Percentiles rank a stretch among this genome's conserved stretches.
These are phyloP conservation scores for Auricularia heimuer DNA, from an alignment of 768 basidiomycete species.

Conservation along the genomic window DNA sequence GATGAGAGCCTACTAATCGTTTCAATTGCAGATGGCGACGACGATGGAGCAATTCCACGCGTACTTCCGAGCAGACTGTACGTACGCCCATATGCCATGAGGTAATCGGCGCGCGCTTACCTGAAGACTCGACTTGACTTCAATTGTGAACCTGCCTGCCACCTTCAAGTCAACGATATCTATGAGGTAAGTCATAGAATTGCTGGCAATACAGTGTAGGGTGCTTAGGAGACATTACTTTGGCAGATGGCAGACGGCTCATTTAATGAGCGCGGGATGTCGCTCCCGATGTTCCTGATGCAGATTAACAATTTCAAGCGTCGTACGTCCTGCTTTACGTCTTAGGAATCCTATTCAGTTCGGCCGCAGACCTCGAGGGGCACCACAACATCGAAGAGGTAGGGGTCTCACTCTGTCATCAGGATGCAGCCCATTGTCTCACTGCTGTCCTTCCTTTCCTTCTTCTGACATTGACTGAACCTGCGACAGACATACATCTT, in stretches of 20 bases:
- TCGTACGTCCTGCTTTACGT: conserved; percentile 21
- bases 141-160: not conserved
- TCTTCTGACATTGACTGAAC: too few species aligned
- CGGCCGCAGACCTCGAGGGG: conserved; percentile 35
- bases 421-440: too few species aligned
- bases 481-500: conserved; percentile 30
- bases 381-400: conserved; percentile 49
- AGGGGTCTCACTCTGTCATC: not conserved
- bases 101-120: too few species aligned
- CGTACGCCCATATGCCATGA: not conserved
- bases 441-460: too few species aligned
- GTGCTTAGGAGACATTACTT: not conserved
- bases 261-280: conserved; percentile 35
- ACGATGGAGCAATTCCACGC: not conserved
- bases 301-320: conserved; percentile 29
- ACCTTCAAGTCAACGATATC: conserved; percentile 30
- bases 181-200: conserved; percentile 26
- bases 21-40: not conserved
- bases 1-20: not conserved
- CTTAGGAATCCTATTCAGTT: not conserved
- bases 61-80: not conserved
- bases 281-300: conserved; percentile 32
- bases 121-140: too few species aligned
- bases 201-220: not conserved
- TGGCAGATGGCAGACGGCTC: conserved; percentile 40